These are phyloP conservation scores for Elaeis guineensis DNA, from an alignment of 176 grass and related monocot genomes.

Conservation along the genomic window DNA sequence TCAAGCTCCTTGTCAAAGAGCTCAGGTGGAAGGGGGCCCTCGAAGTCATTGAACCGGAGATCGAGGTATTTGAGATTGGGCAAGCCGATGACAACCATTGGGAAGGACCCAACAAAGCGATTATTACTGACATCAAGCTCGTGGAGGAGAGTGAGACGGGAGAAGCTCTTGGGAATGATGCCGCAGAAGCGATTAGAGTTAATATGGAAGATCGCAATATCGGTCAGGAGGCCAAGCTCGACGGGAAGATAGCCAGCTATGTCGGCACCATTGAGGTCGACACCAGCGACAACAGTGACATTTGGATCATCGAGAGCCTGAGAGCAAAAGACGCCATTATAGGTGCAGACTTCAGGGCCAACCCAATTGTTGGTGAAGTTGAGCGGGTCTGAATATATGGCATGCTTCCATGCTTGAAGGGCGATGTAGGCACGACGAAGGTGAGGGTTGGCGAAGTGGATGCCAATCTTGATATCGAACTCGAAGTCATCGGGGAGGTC, in stretches of 20 bases:
- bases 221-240: slow-evolving; percentile 48
- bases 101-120: slow-evolving; percentile 64
- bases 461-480: slow-evolving; percentile 39
- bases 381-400: slow-evolving; percentile 69
- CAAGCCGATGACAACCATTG: slow-evolving; percentile 27
- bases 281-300: slow-evolving; percentile 34
- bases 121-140: slow-evolving; percentile 87
- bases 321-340: slow-evolving; percentile 47
- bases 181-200: slow-evolving; percentile 86
- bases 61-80: slow-evolving; percentile 59
- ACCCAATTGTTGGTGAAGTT: slow-evolving; percentile 66
- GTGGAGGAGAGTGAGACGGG: slow-evolving; percentile 34
- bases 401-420: slow-evolving; percentile 47
- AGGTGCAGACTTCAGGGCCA: slow-evolving; percentile 43
- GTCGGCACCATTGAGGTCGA: slow-evolving; percentile 71
- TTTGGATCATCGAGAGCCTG: slow-evolving; percentile 26
- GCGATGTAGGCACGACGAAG: slow-evolving; percentile 42
- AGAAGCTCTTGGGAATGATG: slow-evolving; percentile 55
- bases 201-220: slow-evolving; percentile 60
- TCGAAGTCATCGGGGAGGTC: slow-evolving; percentile 51
- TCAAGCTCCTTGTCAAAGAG: slow-evolving; percentile 64
- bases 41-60: slow-evolving; percentile 67
- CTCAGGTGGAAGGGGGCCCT: slow-evolving; percentile 33
- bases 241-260: slow-evolving; percentile 63
- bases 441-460: slow-evolving; percentile 46